Evolutionary conservation across 1,284 basidiomycete genomes (phyloP).

Genomic region (Papiliotrema fonsecae): DNA sequence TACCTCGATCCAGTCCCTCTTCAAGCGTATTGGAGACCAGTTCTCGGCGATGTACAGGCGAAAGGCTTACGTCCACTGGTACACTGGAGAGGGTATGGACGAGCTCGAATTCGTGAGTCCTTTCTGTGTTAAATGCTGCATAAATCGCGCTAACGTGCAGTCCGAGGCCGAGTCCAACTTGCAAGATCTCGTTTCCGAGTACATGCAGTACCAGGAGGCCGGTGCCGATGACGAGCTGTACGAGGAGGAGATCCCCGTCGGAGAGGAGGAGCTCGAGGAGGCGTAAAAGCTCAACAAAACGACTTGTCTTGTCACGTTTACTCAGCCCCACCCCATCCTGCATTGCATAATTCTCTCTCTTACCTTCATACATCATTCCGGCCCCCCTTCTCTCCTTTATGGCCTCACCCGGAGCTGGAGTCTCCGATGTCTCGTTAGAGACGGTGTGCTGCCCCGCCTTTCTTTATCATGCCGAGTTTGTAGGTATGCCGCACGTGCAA

Average conservation of each 20-base stretch:
- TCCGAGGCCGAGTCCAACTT: slow-evolving; percentile 93
- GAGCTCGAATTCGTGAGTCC: slow-evolving; percentile 75
- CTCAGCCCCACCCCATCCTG: background rate
- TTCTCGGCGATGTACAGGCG: slow-evolving; percentile 99
- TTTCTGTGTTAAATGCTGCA: slow-evolving; percentile 9
- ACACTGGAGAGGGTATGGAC: slow-evolving; percentile 98
- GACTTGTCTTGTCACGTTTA: background rate
- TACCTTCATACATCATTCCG: too few species aligned
- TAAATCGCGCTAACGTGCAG: slow-evolving; percentile 55
- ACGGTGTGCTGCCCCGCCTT: slow-evolving; percentile 39
- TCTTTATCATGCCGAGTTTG: too few species aligned
- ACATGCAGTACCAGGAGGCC: slow-evolving; percentile 96
- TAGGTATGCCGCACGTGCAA: background rate
- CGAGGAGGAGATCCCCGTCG: slow-evolving; percentile 45
- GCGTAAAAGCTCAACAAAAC: slow-evolving; percentile 1
- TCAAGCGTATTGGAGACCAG: slow-evolving; percentile 95
- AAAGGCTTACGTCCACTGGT: slow-evolving; percentile 99
- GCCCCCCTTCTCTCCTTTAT: slow-evolving; percentile 4
- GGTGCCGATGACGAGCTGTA: slow-evolving; percentile 50
- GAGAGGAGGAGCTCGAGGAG: slow-evolving; percentile 38
- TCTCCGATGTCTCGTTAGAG: slow-evolving; percentile 45
- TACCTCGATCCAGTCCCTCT: slow-evolving; percentile 93
- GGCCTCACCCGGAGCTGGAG: slow-evolving; percentile 39
- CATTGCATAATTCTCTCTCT: background rate
- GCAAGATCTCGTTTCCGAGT: slow-evolving; percentile 89